A percentile compares a stretch with the other conserved stretches of the same genome.
Conservation (phyloP, 345 rosid species). For the Theobroma cacao region DNA sequence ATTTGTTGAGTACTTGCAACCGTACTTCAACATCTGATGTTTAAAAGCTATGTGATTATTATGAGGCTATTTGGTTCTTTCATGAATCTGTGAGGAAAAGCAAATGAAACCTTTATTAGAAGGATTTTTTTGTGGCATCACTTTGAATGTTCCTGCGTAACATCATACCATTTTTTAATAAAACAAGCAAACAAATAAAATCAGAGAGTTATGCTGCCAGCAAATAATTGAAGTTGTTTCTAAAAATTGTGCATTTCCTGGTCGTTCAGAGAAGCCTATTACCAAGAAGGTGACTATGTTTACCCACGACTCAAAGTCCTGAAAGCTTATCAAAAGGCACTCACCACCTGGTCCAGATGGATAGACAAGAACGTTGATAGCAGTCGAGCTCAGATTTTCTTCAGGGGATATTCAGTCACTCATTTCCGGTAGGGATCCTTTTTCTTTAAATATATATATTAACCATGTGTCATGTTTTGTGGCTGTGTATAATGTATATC, state of each 20-base stretch:
- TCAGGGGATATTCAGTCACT: constrained; percentile 79
- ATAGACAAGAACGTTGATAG: constrained; percentile 59
- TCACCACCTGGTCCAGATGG: constrained; percentile 88
- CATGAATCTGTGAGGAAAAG: background rate
- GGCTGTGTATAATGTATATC: background rate
- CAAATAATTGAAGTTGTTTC: background rate
- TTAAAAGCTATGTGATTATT: background rate
- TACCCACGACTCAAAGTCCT: constrained; percentile 73
- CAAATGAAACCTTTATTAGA: too few species aligned
- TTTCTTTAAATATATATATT: background rate
- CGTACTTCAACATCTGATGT: background rate
- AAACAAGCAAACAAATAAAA: background rate
- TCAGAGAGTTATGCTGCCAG: background rate
- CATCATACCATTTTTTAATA: background rate
- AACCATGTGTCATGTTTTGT: background rate
- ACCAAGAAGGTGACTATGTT: constrained; percentile 80
- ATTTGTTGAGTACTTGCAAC: background rate
- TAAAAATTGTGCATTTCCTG: background rate
- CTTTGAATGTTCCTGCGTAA: background rate
- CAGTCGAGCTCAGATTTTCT: constrained; percentile 54
- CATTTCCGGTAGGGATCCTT: constrained; percentile 60
- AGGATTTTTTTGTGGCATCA: background rate
- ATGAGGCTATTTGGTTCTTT: background rate
- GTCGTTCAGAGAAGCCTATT: constrained; percentile 62
- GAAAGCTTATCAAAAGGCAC: constrained; percentile 77